These are phyloP conservation scores for Cutaneotrichosporon sp. DNA, from an alignment of 1,284 basidiomycete genomes.

Conservation along the genomic window DNA sequence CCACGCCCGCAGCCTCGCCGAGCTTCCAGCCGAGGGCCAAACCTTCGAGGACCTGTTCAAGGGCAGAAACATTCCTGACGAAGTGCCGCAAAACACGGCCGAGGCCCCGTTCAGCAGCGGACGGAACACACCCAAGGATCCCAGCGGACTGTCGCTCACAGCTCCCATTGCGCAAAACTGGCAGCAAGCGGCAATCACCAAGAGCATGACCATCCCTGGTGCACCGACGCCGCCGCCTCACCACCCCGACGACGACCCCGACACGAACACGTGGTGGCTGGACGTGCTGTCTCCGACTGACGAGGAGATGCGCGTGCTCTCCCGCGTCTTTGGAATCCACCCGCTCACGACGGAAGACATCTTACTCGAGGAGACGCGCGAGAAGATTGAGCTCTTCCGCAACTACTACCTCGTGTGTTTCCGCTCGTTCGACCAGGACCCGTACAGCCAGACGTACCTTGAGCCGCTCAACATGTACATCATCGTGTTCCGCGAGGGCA, in stretches of 20 bases:
- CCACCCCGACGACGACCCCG: constrained; percentile 51
- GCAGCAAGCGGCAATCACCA: neutral
- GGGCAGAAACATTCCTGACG: constrained; percentile 30
- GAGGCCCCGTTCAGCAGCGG: neutral
- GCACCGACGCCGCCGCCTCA: constrained; percentile 8
- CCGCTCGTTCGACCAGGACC: constrained; percentile 98
- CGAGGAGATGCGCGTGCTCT: constrained; percentile 95
- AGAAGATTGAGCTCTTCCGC: constrained; percentile 98
- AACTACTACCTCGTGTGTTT: constrained; percentile 99
- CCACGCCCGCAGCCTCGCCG: constrained; percentile 86
- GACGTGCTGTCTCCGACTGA: constrained; percentile 94
- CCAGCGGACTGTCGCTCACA: constrained; percentile 16
- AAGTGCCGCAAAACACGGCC: neutral
- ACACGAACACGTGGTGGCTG: constrained; percentile 93
- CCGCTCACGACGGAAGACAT: constrained; percentile 99
- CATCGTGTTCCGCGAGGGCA: constrained; percentile 98
- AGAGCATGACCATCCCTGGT: neutral
- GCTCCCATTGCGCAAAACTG: constrained; percentile 9
- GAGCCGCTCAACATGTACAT: constrained; percentile 99
- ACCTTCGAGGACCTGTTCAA: constrained; percentile 86
- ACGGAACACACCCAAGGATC: constrained; percentile 25
- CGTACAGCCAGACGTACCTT: constrained; percentile 93
- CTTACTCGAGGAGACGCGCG: constrained; percentile 97
- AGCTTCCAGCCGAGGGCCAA: constrained; percentile 91
- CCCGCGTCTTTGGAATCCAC: constrained; percentile 94